These are phyloP conservation scores for Porphyrellus cyaneotinctus DNA, from an alignment of 768 basidiomycete species.

Conservation along the genomic window DNA sequence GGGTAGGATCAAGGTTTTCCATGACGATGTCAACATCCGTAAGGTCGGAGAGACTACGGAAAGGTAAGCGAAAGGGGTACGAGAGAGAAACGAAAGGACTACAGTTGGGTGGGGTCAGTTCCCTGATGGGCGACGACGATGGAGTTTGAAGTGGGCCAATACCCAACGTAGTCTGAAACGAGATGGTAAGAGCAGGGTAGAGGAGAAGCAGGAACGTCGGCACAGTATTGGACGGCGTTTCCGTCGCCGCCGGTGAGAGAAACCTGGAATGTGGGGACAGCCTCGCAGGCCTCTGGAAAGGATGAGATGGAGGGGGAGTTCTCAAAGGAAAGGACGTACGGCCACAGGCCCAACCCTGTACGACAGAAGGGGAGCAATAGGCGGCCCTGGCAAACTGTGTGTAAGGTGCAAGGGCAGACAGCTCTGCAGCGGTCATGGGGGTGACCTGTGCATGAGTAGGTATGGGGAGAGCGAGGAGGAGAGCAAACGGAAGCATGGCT, in stretches of 20 bases:
- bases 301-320: not conserved
- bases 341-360: constrained; percentile 44
- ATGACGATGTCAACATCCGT: constrained; percentile 45
- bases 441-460: constrained; percentile 14
- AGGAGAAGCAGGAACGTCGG: constrained; percentile 3
- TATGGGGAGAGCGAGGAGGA: constrained; percentile 5
- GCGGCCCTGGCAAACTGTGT: constrained; percentile 53
- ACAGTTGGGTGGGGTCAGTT: constrained; percentile 55
- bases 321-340: constrained; percentile 18
- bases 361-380: constrained; percentile 41
- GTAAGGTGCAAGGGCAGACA: constrained; percentile 42
- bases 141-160: constrained; percentile 45
- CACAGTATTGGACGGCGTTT: constrained; percentile 45
- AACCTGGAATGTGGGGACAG: constrained; percentile 37
- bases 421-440: constrained; percentile 26
- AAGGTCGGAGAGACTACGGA: constrained; percentile 42
- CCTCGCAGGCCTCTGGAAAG: constrained; percentile 32
- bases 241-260: constrained; percentile 49
- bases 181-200: not conserved
- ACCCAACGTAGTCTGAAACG: constrained; percentile 50
- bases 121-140: constrained; percentile 62
- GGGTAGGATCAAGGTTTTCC: constrained; percentile 36
- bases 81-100: constrained; percentile 10
- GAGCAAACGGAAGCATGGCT: not conserved
- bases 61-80: not conserved